Base-by-base conservation (phyloP, 1,284 basidiomycete species). In the Pterulicium gracile region DNA sequence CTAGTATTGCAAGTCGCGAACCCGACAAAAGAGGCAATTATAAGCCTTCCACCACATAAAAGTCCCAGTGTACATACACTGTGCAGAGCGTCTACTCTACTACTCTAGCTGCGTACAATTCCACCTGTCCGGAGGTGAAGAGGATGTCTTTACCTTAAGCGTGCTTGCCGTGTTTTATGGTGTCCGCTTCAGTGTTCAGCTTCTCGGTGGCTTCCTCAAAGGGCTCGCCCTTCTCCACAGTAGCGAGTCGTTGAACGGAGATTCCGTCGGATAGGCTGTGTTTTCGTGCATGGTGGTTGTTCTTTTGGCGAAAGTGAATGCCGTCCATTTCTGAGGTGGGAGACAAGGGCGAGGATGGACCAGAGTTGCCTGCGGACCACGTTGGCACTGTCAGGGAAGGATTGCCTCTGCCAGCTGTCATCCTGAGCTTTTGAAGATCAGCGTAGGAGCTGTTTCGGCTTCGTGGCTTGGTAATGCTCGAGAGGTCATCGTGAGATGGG, bases 361-460 rank as follows among this genome's bases (percentile, higher is more conserved):
- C 42, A 19, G 52, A 41, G 19, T 42, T 46, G 23, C n/a, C n/a
- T 7, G 5, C 4, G 4, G 36, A 39, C 36, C 36, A 39, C n/a
- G n/a, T 39, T 7, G 36, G 36, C 15, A 39, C 36, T 4, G 36
- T 18, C 7, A 39, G 15, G 19, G 46, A 21, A 10, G 47, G 49
- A 24, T 23, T 49, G 20, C 43, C 47, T 32, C 47, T 49, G 19
- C 24, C 39, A 44, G 42, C 34, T 43, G 68, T 59, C 59, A 70
- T 65, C 36, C 77, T 77, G 17, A 88, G 67, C 51, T 77, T 72
- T 62, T 88, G 84, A 41, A 89, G 59, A 61, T 89, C 81, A 12
- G 86, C 86, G 55, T 84, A 89, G 17, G 85, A 88, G 50, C 74
- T 80, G 49, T 77, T 77, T 23, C 77, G 73, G 61, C 81, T 86